These are phyloP conservation scores for Kitagawia praeruptora DNA, from an alignment of 129 eudicot species.

Conservation along the genomic window DNA sequence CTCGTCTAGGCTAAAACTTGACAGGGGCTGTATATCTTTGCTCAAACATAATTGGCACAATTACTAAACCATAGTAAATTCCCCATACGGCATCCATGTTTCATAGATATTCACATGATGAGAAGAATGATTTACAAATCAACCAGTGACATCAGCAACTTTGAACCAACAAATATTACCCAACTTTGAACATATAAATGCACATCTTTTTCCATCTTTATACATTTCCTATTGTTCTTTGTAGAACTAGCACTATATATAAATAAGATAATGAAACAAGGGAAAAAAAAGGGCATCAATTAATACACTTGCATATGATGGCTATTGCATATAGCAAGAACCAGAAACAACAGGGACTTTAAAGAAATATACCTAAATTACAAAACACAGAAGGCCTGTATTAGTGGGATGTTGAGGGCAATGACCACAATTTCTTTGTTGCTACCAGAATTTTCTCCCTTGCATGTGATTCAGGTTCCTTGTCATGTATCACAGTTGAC, in stretches of 20 bases:
- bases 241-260: conserved; percentile 17
- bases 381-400: conserved; percentile 13
- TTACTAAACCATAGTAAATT: background rate
- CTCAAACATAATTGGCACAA: background rate
- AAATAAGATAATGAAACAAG: conserved; percentile 12
- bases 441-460: conserved; percentile 71
- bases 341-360: conserved; percentile 11
- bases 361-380: conserved; percentile 26
- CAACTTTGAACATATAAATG: background rate
- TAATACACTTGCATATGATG: conserved; percentile 19
- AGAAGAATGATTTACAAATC: background rate
- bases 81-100: background rate
- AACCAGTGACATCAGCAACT: background rate
- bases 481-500: conserved; percentile 52
- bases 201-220: conserved; percentile 18
- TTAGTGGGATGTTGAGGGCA: conserved; percentile 42
- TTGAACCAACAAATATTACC: background rate
- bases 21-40: background rate
- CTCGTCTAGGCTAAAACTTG: background rate
- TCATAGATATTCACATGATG: background rate
- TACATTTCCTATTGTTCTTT: conserved; percentile 21
- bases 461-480: conserved; percentile 70
- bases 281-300: conserved; percentile 18
- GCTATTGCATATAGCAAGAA: conserved; percentile 15
- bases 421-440: conserved; percentile 55